phyloP scores from a whole-genome alignment of 257 asterid genomes.

The Anisodus tanguticus region DNA sequence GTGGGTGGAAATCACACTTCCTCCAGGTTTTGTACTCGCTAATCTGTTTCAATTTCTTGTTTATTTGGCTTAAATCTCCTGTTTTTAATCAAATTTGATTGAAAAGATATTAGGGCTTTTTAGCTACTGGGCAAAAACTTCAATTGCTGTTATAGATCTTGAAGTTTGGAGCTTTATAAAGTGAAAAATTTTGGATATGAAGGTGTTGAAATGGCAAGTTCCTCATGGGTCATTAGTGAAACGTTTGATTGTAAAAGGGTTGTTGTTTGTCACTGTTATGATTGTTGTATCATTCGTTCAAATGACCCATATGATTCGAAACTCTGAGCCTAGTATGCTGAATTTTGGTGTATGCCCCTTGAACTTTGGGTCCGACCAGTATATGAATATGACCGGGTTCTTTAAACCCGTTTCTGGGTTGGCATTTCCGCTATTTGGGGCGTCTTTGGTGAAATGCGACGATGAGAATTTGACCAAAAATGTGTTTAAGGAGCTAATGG shows the following conservation, averaged over 20 bases:
- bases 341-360: slow-evolving; percentile 56
- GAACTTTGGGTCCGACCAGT: slow-evolving; percentile 42
- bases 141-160: slow-evolving; percentile 30
- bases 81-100: not conserved
- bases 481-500: slow-evolving; percentile 64
- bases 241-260: slow-evolving; percentile 60
- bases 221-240: slow-evolving; percentile 54
- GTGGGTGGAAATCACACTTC: slow-evolving; percentile 99
- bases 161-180: slow-evolving; percentile 25
- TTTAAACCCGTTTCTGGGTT: slow-evolving; percentile 37
- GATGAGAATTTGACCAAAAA: slow-evolving; percentile 50
- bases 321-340: slow-evolving; percentile 43
- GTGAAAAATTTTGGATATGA: slow-evolving; percentile 47
- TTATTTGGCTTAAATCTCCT: slow-evolving; percentile 38
- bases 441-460: slow-evolving; percentile 27
- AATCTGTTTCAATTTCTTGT: slow-evolving; percentile 33
- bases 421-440: slow-evolving; percentile 39
- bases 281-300: slow-evolving; percentile 52
- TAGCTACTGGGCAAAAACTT: not conserved
- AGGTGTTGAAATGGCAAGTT: slow-evolving; percentile 56
- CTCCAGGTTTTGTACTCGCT: slow-evolving; percentile 97
- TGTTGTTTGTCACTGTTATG: slow-evolving; percentile 58
- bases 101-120: not conserved
- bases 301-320: slow-evolving; percentile 52
- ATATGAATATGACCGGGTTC: slow-evolving; percentile 42